Base-by-base conservation (phyloP, 176 grass and related monocot species). In the Pontederia crassipes region DNA sequence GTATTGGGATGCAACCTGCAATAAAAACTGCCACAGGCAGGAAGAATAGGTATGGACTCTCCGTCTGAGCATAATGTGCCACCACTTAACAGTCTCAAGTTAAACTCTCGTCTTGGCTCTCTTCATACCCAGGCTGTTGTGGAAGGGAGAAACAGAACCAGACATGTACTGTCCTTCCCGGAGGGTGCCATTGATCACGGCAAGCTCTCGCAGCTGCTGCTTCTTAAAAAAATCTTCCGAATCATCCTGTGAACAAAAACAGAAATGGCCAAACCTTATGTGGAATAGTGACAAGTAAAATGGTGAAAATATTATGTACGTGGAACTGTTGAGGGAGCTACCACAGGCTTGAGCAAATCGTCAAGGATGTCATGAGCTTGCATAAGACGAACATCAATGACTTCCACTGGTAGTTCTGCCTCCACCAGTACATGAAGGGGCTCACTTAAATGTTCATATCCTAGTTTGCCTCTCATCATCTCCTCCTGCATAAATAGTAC, bases 391-490 rank as follows among this genome's bases (percentile, higher is more conserved):
- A 86, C 72, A 81, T 95, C 86, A 72, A 89, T 81, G 53, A 84
- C 86, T 74, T 95, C 86, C 51, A 84, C 74, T 32, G 90, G 86
- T 20, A 95, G 78, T 57, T 95, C 80, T 7, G 90, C 90, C 65
- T 95, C 90, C 46, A 95, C 83, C 82, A 89, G 73, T 76, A 95
- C 83, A 66, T 95, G 90, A 35, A 95, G 86, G 71, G 90, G 90
- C 79, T 95, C 86, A 56, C 89, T 95, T 51, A 89, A 69, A 75
- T 95, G 90, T 74, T 95, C 90, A 72, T 95, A 95, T n/a, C 90
- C 90, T 51, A 72, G 83, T 72, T 95, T 95, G 8, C 86, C 83
- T 77, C 78, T 71, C 90, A 95, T 89, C 83, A 95, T 87, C 11
- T 95, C 86, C 72, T 89, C 90, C 90, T 95, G 62, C 35, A 65